Percentiles rank a stretch among this genome's conserved stretches.
Evolutionary conservation across 176 grass and related monocot species (phyloP).

Genomic region (Echinochloa phyllopogon): DNA sequence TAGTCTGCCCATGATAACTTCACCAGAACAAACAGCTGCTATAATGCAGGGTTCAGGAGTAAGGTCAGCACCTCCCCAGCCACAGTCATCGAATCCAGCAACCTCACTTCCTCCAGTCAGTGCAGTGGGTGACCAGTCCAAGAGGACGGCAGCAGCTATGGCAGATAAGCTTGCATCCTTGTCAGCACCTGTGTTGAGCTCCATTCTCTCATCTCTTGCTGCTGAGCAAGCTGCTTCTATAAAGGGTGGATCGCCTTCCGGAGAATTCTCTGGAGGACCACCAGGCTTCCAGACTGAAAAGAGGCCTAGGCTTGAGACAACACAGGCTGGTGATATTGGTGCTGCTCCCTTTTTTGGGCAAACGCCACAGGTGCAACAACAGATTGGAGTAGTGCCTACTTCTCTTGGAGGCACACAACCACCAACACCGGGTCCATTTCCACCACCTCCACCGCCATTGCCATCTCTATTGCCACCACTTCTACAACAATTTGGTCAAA

Average conservation of each 20-base stretch:
- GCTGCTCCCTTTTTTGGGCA: constrained; percentile 57
- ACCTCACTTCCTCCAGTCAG: constrained; percentile 49
- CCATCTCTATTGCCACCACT: constrained; percentile 63
- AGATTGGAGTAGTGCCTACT: constrained; percentile 46
- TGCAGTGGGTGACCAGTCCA: constrained; percentile 61
- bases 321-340: constrained; percentile 42
- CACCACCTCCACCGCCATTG: constrained; percentile 64
- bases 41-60: constrained; percentile 29
- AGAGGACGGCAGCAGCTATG: constrained; percentile 90
- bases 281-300: constrained; percentile 70
- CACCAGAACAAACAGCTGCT: constrained; percentile 43
- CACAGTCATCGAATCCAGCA: constrained; percentile 48
- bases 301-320: constrained; percentile 68
- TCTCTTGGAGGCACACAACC: constrained; percentile 49
- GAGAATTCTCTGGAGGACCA: constrained; percentile 47
- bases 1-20: constrained; percentile 37
- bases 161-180: constrained; percentile 89
- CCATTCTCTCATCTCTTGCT: constrained; percentile 72
- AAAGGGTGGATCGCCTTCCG: constrained; percentile 39
- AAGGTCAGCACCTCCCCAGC: constrained; percentile 40
- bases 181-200: constrained; percentile 71
- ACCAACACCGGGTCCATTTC: constrained; percentile 41
- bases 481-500: constrained; percentile 67
- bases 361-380: constrained; percentile 47
- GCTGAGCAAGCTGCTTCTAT: constrained; percentile 79